Conservation (phyloP, 2,329 filamentous ascomycete genomes). For the Fusarium foetens region DNA sequence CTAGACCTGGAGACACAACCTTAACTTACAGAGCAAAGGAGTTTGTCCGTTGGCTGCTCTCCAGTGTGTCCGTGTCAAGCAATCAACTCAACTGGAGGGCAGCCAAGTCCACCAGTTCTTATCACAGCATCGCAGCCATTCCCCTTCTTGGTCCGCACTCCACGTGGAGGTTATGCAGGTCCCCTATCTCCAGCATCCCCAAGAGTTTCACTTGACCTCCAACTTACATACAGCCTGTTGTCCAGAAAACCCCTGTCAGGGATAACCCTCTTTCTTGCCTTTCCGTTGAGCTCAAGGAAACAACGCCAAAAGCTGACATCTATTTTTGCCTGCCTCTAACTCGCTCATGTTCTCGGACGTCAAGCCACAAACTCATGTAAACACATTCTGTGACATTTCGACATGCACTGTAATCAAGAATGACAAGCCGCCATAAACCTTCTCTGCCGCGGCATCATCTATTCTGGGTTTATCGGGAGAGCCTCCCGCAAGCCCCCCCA, state of each 20-base stretch:
- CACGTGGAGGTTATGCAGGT: conserved; percentile 43
- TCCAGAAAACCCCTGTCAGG: conserved; percentile 14
- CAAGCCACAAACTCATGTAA: conserved; percentile 18
- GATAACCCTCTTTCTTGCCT: neutral
- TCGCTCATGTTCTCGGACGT: conserved; percentile 2
- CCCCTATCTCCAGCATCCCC: conserved; percentile 35
- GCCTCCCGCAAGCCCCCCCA: conserved; percentile 9
- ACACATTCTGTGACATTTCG: neutral
- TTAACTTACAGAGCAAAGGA: conserved; percentile 1
- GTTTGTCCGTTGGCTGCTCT: neutral
- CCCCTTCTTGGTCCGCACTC: conserved; percentile 22
- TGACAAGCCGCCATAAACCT: neutral
- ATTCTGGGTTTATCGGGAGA: conserved; percentile 3
- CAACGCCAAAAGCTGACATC: neutral
- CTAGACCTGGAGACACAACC: conserved; percentile 9
- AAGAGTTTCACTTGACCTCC: conserved; percentile 24
- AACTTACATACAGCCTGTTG: neutral
- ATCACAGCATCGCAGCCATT: conserved; percentile 25
- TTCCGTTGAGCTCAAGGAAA: neutral
- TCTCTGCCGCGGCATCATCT: conserved; percentile 6
- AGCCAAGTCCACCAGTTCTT: neutral
- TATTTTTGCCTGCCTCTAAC: neutral
- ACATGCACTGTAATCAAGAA: neutral
- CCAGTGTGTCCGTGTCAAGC: neutral
- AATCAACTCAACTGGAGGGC: neutral